Evolutionary conservation across 768 basidiomycete genomes (phyloP), one percentile per base, ranked within the genome.

Genomic region (Phaeotremella skinneri): DNA sequence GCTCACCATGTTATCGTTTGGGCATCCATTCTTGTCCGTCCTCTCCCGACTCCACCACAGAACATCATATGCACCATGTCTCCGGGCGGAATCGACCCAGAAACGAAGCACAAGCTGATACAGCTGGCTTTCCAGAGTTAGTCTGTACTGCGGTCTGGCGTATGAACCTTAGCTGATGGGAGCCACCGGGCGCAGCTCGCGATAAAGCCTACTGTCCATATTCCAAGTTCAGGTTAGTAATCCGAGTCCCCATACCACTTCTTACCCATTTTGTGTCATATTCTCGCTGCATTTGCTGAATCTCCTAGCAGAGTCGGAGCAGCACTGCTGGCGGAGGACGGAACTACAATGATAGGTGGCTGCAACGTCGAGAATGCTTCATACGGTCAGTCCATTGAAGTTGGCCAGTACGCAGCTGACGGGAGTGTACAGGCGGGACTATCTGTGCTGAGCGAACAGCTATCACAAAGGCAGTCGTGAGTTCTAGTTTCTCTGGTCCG

Each of bases 371-470:
- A 99, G 79, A 97, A 96, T 68, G 91, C 91, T 0, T 87, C 88
- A 0, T 90, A 90, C 68, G 91, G 93, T 92, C 20, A 25, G 76
- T 65, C 1, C 13, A 16, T 30, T n/a, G 20, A 45, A 45, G 7
- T 45, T 45, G 14, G 20, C 34, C 48, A 17, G 29, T 41, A 25
- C 41, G 49, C 25, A 4, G 48, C 6, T 14, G 48, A 27, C 51
- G 47, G n/a, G 34, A 4, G 52, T 20, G 11, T 0, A 16, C 47
- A 94, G 92, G 92, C 3, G 90, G 84, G 1, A 84, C 88, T 0
- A 93, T 97, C 59, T 98, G 94, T 65, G 94, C 94, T 0, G 94
- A 99, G 74, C 81, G 93, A 29, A 97, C 94, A 0, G 93, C 93
- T 0, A 80, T 99, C 54, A 87, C 91, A n/a, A 96, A 96, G 76